phyloP scores from a whole-genome alignment of 2,329 filamentous ascomycete genomes.

The Clarireedia hainanense region DNA sequence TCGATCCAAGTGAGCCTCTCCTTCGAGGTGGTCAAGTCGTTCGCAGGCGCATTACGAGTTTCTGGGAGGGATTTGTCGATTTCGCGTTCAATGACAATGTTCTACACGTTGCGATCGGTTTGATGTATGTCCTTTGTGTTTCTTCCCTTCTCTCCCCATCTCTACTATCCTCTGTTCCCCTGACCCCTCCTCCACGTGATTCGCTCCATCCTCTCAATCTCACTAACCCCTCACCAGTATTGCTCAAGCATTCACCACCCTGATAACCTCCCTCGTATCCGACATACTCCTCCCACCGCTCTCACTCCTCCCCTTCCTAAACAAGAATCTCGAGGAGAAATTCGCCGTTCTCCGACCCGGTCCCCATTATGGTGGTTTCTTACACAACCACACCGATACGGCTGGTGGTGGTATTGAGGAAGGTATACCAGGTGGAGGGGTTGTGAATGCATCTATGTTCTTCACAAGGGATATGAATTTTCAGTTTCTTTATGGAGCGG shows the following conservation, averaged over 20 bases:
- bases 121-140: conserved; percentile 46
- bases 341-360: conserved; percentile 59
- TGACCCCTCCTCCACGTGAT: background rate
- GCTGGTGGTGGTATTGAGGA: background rate
- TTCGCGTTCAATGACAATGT: conserved; percentile 71
- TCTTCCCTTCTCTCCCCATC: background rate
- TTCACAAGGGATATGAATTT: background rate
- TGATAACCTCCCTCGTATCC: conserved; percentile 64
- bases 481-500: conserved; percentile 21
- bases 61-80: conserved; percentile 58
- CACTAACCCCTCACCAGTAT: conserved; percentile 38
- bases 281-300: conserved; percentile 64
- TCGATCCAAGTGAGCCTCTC: conserved; percentile 22
- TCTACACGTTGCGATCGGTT: conserved; percentile 65
- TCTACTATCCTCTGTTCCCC: background rate
- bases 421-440: background rate
- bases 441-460: background rate
- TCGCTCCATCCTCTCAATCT: background rate
- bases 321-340: conserved; percentile 66
- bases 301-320: conserved; percentile 59
- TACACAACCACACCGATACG: conserved; percentile 1
- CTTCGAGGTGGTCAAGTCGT: conserved; percentile 20
- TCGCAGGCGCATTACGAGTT: conserved; percentile 32
- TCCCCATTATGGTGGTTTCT: conserved; percentile 35
- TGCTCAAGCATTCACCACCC: conserved; percentile 61